These are phyloP conservation scores for Oenanthe sinensis DNA, from an alignment of 129 eudicot genomes.

Conservation along the genomic window DNA sequence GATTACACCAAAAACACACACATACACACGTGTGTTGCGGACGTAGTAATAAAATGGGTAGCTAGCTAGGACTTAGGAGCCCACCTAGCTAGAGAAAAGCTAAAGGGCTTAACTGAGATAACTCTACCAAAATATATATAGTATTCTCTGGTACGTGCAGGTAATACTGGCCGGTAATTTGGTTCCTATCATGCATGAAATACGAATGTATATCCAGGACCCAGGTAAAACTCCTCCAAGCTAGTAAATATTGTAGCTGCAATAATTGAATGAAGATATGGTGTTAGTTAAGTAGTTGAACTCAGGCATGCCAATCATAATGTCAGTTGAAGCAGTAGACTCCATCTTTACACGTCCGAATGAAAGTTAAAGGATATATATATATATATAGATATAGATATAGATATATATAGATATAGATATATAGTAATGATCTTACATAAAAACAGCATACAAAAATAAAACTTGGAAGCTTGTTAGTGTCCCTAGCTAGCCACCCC, in stretches of 20 bases:
- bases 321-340: slow-evolving; percentile 1
- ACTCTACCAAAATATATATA: background rate
- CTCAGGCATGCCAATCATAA: background rate
- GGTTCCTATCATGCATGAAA: too few relatives aligned
- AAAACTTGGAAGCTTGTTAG: slow-evolving; percentile 35
- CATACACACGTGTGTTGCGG: background rate
- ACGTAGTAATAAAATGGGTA: background rate
- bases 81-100: background rate
- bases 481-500: slow-evolving; percentile 26
- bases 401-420: too few relatives aligned
- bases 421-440: background rate
- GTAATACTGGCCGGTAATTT: too few relatives aligned
- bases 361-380: background rate
- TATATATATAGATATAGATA: too few relatives aligned
- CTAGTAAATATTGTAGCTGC: background rate
- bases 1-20: background rate
- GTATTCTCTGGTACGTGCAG: too few relatives aligned
- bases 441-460: background rate
- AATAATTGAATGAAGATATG: background rate
- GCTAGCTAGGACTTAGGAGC: background rate
- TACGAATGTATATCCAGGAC: too few relatives aligned
- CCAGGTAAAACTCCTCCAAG: too few relatives aligned
- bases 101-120: background rate
- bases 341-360: background rate
- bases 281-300: background rate